These are phyloP conservation scores for Coriaria nepalensis DNA, from an alignment of 306 rosid genomes.

Conservation along the genomic window DNA sequence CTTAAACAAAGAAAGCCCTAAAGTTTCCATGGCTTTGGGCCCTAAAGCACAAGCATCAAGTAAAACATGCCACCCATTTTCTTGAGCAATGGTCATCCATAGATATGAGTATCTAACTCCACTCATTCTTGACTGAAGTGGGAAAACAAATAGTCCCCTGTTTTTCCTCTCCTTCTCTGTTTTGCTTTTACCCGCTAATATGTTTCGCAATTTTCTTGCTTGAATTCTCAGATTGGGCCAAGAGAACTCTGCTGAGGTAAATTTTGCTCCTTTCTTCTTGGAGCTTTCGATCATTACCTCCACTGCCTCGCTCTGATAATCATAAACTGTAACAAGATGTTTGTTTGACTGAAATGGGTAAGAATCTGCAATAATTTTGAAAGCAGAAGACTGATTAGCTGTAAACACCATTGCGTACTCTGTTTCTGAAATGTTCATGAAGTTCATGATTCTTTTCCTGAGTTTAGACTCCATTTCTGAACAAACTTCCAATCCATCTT, in stretches of 20 bases:
- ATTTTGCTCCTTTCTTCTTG: slow-evolving; percentile 40
- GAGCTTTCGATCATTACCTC: slow-evolving; percentile 50
- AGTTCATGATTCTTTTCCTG: slow-evolving; percentile 50
- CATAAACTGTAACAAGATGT: slow-evolving; percentile 60
- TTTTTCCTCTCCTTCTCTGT: slow-evolving; percentile 25
- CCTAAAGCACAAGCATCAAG: slow-evolving; percentile 67
- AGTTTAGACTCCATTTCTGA: slow-evolving; percentile 45
- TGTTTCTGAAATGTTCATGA: slow-evolving; percentile 53
- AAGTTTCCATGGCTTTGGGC: slow-evolving; percentile 66
- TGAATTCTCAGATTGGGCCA: slow-evolving; percentile 47
- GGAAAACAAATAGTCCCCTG: slow-evolving; percentile 60
- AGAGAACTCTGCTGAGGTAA: slow-evolving; percentile 42
- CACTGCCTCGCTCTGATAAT: slow-evolving; percentile 49
- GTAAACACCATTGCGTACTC: slow-evolving; percentile 67
- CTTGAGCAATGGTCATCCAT: slow-evolving; percentile 78
- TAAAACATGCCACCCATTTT: slow-evolving; percentile 67
- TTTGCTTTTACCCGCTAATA: slow-evolving; percentile 18
- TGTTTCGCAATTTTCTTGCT: slow-evolving; percentile 33
- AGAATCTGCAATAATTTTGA: slow-evolving; percentile 55
- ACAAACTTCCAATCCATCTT: too few species aligned
- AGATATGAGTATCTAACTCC: slow-evolving; percentile 62
- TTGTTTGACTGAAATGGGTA: slow-evolving; percentile 53
- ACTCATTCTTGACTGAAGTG: slow-evolving; percentile 63
- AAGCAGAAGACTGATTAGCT: slow-evolving; percentile 62
- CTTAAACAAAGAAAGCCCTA: slow-evolving; percentile 64